Evolutionary conservation across 2,329 filamentous ascomycete genomes (phyloP).

Genomic region (Penicillium griseofulvum): DNA sequence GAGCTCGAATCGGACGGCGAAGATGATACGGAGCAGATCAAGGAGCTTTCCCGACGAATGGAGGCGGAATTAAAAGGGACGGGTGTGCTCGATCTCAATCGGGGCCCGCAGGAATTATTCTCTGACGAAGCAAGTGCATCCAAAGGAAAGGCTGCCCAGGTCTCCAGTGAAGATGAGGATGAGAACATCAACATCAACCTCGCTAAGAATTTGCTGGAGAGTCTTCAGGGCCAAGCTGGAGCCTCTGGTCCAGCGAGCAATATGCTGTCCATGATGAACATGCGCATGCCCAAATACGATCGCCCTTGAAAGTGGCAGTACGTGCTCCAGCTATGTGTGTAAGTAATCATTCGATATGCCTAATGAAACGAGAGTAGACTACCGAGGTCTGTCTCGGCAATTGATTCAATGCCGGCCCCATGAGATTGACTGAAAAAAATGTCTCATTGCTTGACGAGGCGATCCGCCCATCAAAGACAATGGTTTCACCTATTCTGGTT

Average conservation of each 20-base stretch:
- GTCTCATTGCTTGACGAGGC: neutral
- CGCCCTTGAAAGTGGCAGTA: conserved; percentile 18
- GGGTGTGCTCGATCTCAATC: conserved; percentile 44
- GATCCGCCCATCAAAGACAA: neutral
- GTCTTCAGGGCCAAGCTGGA: conserved; percentile 86
- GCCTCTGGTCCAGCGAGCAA: conserved; percentile 84
- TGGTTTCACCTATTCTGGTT: neutral
- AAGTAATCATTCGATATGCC: neutral
- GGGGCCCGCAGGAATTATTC: conserved; percentile 17
- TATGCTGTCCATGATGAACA: conserved; percentile 79
- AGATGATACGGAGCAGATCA: conserved; percentile 60
- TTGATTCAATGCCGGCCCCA: neutral
- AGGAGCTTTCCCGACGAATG: conserved; percentile 46
- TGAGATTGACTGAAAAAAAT: neutral
- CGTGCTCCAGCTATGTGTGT: neutral
- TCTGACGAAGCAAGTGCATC: conserved; percentile 21
- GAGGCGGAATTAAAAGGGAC: conserved; percentile 48
- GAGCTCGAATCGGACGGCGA: conserved; percentile 52
- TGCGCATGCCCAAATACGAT: conserved; percentile 77
- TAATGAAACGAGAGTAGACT: neutral
- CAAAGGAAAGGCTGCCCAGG: conserved; percentile 31
- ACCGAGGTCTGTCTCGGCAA: neutral
- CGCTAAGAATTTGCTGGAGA: conserved; percentile 85
- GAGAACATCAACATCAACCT: conserved; percentile 82
- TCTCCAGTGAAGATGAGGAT: conserved; percentile 41